Evolutionary conservation across 768 basidiomycete species (phyloP).

Genomic region (Vararia minispora): DNA sequence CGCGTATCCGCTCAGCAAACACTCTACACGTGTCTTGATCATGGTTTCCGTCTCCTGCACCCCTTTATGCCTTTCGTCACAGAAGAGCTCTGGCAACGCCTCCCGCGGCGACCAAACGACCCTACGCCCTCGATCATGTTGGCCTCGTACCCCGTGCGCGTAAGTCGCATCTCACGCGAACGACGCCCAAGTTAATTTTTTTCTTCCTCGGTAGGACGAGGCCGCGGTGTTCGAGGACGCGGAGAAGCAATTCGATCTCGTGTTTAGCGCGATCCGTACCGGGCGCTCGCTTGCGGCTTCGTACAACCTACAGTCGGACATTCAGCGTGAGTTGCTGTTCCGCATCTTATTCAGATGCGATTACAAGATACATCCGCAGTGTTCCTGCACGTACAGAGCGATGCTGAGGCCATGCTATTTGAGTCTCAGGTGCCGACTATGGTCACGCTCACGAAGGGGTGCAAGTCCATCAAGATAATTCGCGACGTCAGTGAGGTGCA

Average conservation of each 20-base stretch:
- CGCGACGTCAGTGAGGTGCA: conserved; percentile 60
- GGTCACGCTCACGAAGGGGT: conserved; percentile 76
- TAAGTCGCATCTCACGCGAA: conserved; percentile 27
- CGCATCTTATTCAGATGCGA: too few relatives aligned
- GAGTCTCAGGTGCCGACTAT: conserved; percentile 67
- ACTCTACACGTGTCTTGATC: conserved; percentile 87
- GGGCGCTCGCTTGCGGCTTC: conserved; percentile 81
- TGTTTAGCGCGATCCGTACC: conserved; percentile 67
- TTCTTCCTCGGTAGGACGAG: conserved; percentile 32
- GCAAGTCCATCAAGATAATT: conserved; percentile 65
- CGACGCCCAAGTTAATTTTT: neutral
- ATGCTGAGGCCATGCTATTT: conserved; percentile 55
- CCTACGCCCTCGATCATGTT: conserved; percentile 84
- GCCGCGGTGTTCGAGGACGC: conserved; percentile 57
- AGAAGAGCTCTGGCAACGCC: conserved; percentile 96
- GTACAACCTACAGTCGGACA: conserved; percentile 79
- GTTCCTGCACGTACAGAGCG: conserved; percentile 60
- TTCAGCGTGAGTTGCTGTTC: conserved; percentile 47
- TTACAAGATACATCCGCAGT: conserved; percentile 46
- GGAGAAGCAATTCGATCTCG: conserved; percentile 76
- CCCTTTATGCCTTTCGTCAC: conserved; percentile 99
- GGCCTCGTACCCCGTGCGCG: conserved; percentile 68
- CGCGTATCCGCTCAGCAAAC: conserved; percentile 89
- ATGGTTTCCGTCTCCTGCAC: conserved; percentile 82
- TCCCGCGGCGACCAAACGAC: conserved; percentile 80